Evolutionary conservation across 192 early-diverging fungal genomes (phyloP).

Genomic region (Linnemannia zychae): DNA sequence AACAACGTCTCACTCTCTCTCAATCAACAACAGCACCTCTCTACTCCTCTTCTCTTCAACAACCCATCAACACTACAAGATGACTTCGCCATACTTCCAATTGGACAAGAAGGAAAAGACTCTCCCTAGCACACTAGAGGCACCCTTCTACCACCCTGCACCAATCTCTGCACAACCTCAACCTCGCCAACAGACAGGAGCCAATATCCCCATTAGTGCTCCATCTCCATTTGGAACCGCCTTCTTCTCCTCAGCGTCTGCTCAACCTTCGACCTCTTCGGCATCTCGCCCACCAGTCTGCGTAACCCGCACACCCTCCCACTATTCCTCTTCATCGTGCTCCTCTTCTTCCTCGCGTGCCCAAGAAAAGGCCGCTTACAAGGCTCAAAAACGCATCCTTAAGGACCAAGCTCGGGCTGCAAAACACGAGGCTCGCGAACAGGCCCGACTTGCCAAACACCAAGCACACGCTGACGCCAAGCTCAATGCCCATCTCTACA

Average conservation of each 20-base stretch:
- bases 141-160: not conserved
- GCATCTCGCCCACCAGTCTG: not conserved
- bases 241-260: not conserved
- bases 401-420: not conserved
- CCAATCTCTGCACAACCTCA: not conserved
- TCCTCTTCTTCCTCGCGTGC: not conserved
- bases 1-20: not conserved
- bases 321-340: not conserved
- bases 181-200: not conserved
- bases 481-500: constrained; percentile 4
- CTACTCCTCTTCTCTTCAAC: not conserved
- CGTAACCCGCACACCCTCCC: not conserved
- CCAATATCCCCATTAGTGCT: not conserved
- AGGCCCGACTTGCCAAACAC: not conserved
- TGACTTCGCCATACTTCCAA: constrained; percentile 1
- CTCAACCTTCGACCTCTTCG: not conserved
- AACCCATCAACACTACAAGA: not conserved
- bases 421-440: constrained; percentile 5
- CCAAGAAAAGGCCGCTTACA: constrained; percentile 9
- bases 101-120: constrained; percentile 1
- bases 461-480: not conserved
- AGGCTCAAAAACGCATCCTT: constrained; percentile 10
- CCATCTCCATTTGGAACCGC: not conserved
- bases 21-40: not conserved
- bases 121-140: not conserved